A percentile compares a stretch with the other conserved stretches of the same genome.
phyloP scores from a whole-genome alignment of 2,329 filamentous ascomycete genomes.

The Herpotrichia juniperi region DNA sequence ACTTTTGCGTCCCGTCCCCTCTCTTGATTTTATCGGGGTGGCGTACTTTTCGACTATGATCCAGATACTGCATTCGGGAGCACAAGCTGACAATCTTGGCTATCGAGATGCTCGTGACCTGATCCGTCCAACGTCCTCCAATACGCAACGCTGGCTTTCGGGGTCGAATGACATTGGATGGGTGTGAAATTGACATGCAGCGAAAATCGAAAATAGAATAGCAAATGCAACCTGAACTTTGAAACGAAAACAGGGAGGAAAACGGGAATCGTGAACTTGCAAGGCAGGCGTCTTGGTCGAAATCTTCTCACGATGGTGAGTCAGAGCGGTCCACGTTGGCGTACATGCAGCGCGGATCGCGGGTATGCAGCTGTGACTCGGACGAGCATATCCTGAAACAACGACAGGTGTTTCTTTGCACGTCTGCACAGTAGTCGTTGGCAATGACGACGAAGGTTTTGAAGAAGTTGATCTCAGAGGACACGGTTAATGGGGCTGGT shows the following conservation, averaged over 20 bases:
- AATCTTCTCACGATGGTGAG: constrained; percentile 30
- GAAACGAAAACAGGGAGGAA: constrained; percentile 13
- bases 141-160: constrained; percentile 15
- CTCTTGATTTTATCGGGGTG: constrained; percentile 6
- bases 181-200: constrained; percentile 25
- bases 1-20: constrained; percentile 27
- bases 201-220: constrained; percentile 13
- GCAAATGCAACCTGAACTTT: constrained; percentile 7
- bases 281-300: constrained; percentile 11
- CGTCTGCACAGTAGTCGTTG: constrained; percentile 20
- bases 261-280: constrained; percentile 5
- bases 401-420: constrained; percentile 24
- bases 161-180: constrained; percentile 22
- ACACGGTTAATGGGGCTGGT: constrained; percentile 10
- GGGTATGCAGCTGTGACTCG: constrained; percentile 20
- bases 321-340: constrained; percentile 41
- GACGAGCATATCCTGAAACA: constrained; percentile 40
- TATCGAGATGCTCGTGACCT: constrained; percentile 25
- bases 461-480: constrained; percentile 15
- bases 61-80: constrained; percentile 1
- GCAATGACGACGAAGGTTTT: constrained; percentile 24
- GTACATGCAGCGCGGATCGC: constrained; percentile 33
- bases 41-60: constrained; percentile 8
- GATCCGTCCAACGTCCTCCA: constrained; percentile 13
- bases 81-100: constrained; percentile 14